Evolutionary conservation across 106 monocot species (phyloP).

Genomic region (Ottelia alismoides): DNA sequence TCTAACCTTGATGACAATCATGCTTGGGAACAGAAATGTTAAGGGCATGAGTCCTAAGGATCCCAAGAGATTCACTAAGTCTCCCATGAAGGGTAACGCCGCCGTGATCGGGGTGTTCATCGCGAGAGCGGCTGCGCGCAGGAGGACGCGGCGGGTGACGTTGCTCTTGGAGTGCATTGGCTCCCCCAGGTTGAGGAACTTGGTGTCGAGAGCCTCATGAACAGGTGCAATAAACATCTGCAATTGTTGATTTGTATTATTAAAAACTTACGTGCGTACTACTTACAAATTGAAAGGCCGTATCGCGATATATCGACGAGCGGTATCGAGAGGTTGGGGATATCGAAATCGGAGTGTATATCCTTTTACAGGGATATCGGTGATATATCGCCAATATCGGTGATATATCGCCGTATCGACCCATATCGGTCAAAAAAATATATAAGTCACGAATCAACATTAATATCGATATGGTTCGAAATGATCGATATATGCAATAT

Average conservation of each 20-base stretch:
- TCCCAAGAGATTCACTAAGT: conserved; percentile 50
- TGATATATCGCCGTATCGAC: too few species aligned
- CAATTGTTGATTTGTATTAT: neutral
- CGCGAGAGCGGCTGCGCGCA: conserved; percentile 21
- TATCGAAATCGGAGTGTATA: too few species aligned
- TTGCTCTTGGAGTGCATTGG: conserved; percentile 29
- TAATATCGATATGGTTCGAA: too few species aligned
- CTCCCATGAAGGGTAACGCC: conserved; percentile 55
- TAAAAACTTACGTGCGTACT: neutral
- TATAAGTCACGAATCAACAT: too few species aligned
- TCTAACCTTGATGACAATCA: conserved; percentile 49
- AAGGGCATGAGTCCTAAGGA: conserved; percentile 44
- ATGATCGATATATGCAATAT: too few species aligned
- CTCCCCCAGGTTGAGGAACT: conserved; percentile 27
- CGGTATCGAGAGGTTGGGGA: too few species aligned
- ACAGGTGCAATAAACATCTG: conserved; percentile 52
- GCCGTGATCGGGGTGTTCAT: conserved; percentile 32
- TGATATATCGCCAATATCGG: too few species aligned
- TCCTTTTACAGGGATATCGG: too few species aligned
- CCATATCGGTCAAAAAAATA: too few species aligned
- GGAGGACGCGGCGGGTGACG: conserved; percentile 16
- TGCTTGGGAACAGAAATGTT: conserved; percentile 56
- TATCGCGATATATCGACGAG: too few species aligned
- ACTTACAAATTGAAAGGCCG: neutral
- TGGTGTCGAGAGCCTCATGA: conserved; percentile 62